Evolutionary conservation across 176 grass and related monocot species (phyloP), one percentile per base, ranked within the genome.

Genomic region (Carex pumila): DNA sequence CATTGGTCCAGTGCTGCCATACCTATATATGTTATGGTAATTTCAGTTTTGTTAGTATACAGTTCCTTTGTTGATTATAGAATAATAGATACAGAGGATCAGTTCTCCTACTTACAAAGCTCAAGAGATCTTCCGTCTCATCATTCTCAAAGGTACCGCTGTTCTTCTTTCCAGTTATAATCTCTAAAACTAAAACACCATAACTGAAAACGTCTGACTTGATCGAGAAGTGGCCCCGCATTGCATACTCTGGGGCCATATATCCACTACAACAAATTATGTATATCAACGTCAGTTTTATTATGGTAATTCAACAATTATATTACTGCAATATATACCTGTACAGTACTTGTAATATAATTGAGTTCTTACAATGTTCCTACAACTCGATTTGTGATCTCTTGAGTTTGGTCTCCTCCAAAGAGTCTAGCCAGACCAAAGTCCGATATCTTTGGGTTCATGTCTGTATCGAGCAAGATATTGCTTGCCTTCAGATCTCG

Each of bases 401-500:
- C 87, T 64, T 89, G 83, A 75, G 83, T 89, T 71, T 89, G 87
- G 36, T 89, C 87, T n/a, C 56, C 75, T 12, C 36, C 65, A 55
- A 89, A 89, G 32, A 89, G 87, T 25, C 65, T 89, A 29, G 87
- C 87, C 52, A 89, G 18, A 65, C 83, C 87, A 56, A 88, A 88
- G 32, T 88, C 87, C 18, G 87, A 61, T 62, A 85, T 88, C 41
- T 88, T 88, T 4, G 87, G 75, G 37, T 80, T 89, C 87, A 89
- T 85, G 5, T 85, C 87, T 72, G 39, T 83, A 47, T 85, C 83
- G 15, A 89, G 62, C 64, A 89, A 81, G 52, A 89, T 53, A 47
- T 89, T 89, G 32, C 87, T 89, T 17, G 87, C 87, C 78, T 89
- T 89, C 12, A 85, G 12, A 89, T 89, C 87, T 29, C 87, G 45